A percentile compares a stretch with the other conserved stretches of the same genome.
Evolutionary conservation across 2,329 filamentous ascomycete genomes (phyloP).

Genomic region (Metarhizium sp.): DNA sequence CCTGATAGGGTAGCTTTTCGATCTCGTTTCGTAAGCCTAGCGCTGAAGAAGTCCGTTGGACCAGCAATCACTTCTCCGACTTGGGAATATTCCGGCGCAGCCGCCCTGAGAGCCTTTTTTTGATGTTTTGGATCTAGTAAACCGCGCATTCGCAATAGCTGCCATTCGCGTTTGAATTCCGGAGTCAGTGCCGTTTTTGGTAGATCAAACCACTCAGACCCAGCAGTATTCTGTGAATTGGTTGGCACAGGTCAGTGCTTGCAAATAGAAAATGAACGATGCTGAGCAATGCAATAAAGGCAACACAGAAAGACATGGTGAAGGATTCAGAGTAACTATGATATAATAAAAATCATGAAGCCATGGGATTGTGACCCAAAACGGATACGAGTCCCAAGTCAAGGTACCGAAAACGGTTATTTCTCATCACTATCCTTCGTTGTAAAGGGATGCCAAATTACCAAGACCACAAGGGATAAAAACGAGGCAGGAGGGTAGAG

Average conservation of each 20-base stretch:
- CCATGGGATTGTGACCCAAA: conserved; percentile 45
- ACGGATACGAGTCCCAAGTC: conserved; percentile 30
- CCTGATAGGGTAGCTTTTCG: conserved; percentile 80
- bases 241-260: background rate
- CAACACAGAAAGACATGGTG: background rate
- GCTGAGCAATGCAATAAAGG: background rate
- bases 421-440: conserved; percentile 29
- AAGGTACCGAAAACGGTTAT: conserved; percentile 24
- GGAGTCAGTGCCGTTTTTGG: conserved; percentile 77
- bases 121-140: conserved; percentile 88
- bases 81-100: conserved; percentile 69
- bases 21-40: conserved; percentile 76
- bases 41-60: conserved; percentile 77
- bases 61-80: conserved; percentile 84
- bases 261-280: background rate
- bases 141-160: conserved; percentile 80
- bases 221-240: conserved; percentile 47
- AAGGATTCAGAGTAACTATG: conserved; percentile 66
- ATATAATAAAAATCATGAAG: conserved; percentile 45
- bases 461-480: background rate
- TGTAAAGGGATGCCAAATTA: background rate
- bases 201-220: conserved; percentile 78
- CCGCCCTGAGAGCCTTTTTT: conserved; percentile 71
- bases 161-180: conserved; percentile 79
- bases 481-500: background rate